Evolutionary conservation across 495 filamentous ascomycete species (phyloP), one percentile per base, ranked within the genome.

Genomic region (Chaetomium fimeti): DNA sequence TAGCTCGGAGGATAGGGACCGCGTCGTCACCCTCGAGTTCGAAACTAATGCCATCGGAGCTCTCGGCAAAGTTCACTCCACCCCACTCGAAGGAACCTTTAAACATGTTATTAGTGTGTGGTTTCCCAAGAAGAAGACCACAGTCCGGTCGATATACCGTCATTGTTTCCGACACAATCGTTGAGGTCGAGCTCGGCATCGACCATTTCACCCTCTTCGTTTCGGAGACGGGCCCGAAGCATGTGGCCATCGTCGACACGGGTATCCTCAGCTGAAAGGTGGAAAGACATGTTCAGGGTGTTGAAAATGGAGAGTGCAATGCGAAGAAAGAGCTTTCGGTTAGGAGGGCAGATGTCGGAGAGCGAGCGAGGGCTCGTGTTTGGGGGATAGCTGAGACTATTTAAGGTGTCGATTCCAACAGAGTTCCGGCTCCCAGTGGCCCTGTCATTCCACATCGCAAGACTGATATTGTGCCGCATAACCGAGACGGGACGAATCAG

Each of bases 1-100:
- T 1, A 11, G 72, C 74, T 18, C 72, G 74, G 40, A 76, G 73
- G 27, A 75, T 29, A 32, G 73, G 73, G 16, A 72, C 71, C 6
- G 29, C 40, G 15, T 69, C 74, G 11, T 66, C 78, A 7, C 80
- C 80, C 66, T 84, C 81, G 6, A 76, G 22, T 0, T 61, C 20
- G 54, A 84, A 79, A 55, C 20, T 49, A 56, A 83, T 72, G 5
- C 76, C 54, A n/a, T 75, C 53, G 48, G 82, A 79, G 29, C 67
- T 75, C 5, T 69, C 48, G 18, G 72, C 51, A 70, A 83, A 84
- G 69, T 75, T 66, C 8, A 49, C 45, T 12, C 75, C 80, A 4
- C 69, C 79, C 82, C 82, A 84, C 25, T 69, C 61, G 57, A 84
- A 82, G 8, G 27, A 24, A 0, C 82, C 82, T 24, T 11, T 4